phyloP scores from a whole-genome alignment of 108 stramenopile genomes.

The Skeletonema tropicum region DNA sequence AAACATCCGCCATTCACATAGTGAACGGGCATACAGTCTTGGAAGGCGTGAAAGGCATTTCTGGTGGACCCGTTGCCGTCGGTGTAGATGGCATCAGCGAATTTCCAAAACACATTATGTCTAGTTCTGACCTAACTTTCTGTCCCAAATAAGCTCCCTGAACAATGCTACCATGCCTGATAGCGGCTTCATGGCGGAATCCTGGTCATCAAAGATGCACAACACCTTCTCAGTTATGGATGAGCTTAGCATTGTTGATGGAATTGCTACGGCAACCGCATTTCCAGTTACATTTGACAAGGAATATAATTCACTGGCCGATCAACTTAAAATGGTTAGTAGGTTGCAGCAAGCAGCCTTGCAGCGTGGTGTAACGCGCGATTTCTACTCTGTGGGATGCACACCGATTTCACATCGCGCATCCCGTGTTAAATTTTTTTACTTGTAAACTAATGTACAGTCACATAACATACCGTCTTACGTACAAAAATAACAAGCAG shows the following conservation, averaged over 20 bases:
- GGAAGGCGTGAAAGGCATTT: no score
- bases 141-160: slow-evolving; percentile 13
- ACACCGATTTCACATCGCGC: no score
- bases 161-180: slow-evolving; percentile 49
- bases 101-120: no score
- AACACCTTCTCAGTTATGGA: slow-evolving; percentile 20
- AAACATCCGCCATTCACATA: background rate
- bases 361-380: slow-evolving; percentile 39
- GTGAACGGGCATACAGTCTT: background rate
- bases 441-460: no score
- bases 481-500: no score
- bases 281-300: background rate
- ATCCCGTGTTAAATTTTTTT: no score
- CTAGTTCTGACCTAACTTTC: no score
- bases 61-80: no score
- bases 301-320: slow-evolving; percentile 11
- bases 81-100: no score
- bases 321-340: slow-evolving; percentile 42
- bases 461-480: no score
- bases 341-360: slow-evolving; percentile 33
- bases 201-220: slow-evolving; percentile 42
- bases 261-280: slow-evolving; percentile 18
- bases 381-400: slow-evolving; percentile 52
- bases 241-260: slow-evolving; percentile 26
- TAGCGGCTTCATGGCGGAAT: slow-evolving; percentile 54